These are phyloP conservation scores for Fusarium musae DNA, from an alignment of 2,329 filamentous ascomycete species.

Conservation along the genomic window DNA sequence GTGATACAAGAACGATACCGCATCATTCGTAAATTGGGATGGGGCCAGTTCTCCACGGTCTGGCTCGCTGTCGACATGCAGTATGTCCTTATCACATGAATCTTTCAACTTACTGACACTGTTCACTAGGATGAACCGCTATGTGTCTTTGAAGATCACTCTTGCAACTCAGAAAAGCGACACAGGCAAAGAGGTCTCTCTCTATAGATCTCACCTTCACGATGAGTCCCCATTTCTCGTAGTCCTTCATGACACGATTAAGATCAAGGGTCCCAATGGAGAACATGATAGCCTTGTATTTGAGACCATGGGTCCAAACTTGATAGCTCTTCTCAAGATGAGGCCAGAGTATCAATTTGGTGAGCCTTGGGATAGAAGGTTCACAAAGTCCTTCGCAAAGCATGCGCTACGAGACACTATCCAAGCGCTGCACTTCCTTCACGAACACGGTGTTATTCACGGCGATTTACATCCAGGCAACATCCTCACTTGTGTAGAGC, in stretches of 20 bases:
- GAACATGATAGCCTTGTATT: neutral
- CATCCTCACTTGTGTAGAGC: neutral
- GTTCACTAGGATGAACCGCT: fast-evolving
- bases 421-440: neutral
- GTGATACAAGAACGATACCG: neutral
- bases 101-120: fast-evolving
- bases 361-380: neutral
- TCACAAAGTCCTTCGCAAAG: neutral
- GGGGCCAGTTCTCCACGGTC: neutral
- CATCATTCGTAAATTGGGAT: neutral
- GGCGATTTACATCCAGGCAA: neutral
- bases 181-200: neutral
- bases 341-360: neutral
- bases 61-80: neutral
- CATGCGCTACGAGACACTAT: neutral
- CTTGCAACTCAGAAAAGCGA: neutral
- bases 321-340: neutral
- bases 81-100: neutral
- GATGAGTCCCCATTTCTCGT: neutral
- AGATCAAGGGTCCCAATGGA: neutral
- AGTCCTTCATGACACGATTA: neutral
- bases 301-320: neutral
- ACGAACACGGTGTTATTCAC: neutral
- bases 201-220: neutral
- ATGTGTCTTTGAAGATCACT: neutral